Evolutionary conservation across 176 grass and related monocot genomes (phyloP), one percentile per base, ranked within the genome.

Genomic region (Oryza rufipogon): DNA sequence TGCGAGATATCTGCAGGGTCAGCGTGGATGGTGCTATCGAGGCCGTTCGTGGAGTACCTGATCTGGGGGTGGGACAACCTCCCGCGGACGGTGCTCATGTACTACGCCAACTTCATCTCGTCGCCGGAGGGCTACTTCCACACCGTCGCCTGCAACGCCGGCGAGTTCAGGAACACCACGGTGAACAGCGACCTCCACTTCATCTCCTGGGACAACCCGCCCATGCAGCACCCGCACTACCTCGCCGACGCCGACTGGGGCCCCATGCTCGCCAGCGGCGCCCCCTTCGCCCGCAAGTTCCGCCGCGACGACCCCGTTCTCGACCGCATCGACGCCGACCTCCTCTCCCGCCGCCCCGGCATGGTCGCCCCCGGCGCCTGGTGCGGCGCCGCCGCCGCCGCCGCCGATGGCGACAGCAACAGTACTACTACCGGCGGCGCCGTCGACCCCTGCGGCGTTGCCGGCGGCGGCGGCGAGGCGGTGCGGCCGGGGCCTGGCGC

Each of bases 31-130:
- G 89, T 89, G 66, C 63, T 97, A 13, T 97, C 94, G 0, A 44
- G 80, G 0, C 68, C 87, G 6, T 97, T 97, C 66, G 84, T 97
- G 33, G 94, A 97, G 74, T 97, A 97, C 87, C 86, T 86, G 71
- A 97, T 97, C 54, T 97, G 91, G 94, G 94, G 94, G 0, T 97
- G 91, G 91, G 94, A 97, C 76, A 97, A 97, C 85, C 88, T 97
- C 6, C 94, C 94, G 3, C 89, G 94, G 14, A 94, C 91, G 9
- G 72, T 89, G 23, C 90, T 97, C 58, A 94, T 97, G 94, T 97
- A 97, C 85, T 92, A 97, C 81, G 89, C 94, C 34, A 97, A 97
- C 77, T 97, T 97, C 85, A 87, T 97, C 82, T 97, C 94, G 4
- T 94, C 94, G 0, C 94, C 94, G 22, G 94, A 97, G 78, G 89